These are phyloP conservation scores for Sclerospora graminicola DNA, from an alignment of 352 stramenopile genomes.

Conservation along the genomic window DNA sequence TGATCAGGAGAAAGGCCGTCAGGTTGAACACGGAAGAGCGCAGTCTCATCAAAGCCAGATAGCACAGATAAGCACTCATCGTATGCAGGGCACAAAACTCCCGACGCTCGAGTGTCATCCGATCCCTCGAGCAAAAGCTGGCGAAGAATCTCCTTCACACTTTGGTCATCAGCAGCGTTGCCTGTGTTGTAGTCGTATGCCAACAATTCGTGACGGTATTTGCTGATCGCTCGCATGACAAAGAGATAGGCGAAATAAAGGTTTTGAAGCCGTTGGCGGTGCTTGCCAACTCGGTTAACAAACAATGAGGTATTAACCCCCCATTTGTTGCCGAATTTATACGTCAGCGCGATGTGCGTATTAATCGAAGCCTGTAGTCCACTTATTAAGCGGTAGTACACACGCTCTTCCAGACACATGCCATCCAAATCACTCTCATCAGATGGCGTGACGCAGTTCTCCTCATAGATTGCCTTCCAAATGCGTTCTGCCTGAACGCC, in stretches of 20 bases:
- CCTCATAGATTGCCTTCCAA: slow-evolving; percentile 96
- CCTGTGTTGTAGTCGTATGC: slow-evolving; percentile 93
- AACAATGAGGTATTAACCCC: slow-evolving; percentile 69
- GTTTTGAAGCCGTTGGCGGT: slow-evolving; percentile 94
- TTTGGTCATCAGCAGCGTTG: slow-evolving; percentile 79
- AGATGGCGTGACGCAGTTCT: slow-evolving; percentile 91
- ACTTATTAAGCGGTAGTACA: slow-evolving; percentile 94
- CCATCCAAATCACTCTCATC: slow-evolving; percentile 51
- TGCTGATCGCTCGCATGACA: slow-evolving; percentile 91
- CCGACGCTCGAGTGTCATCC: slow-evolving; percentile 12
- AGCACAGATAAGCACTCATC: slow-evolving; percentile 51
- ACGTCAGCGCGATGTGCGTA: slow-evolving; percentile 87
- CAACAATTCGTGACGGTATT: slow-evolving; percentile 88
- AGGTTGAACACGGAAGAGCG: slow-evolving; percentile 71
- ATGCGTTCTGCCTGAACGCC: slow-evolving; percentile 87
- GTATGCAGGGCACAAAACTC: slow-evolving; percentile 43
- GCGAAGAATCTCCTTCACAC: slow-evolving; percentile 57
- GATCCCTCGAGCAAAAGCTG: slow-evolving; percentile 58
- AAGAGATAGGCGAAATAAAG: slow-evolving; percentile 98
- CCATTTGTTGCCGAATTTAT: slow-evolving; percentile 67
- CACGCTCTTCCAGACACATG: slow-evolving; percentile 90
- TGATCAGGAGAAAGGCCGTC: slow-evolving; percentile 48
- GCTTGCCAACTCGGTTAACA: slow-evolving; percentile 83
- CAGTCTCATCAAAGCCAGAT: slow-evolving; percentile 81
- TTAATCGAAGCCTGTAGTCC: slow-evolving; percentile 95